Evolutionary conservation across 1,284 basidiomycete species (phyloP), one percentile per base, ranked within the genome.

Genomic region (Ganoderma resinaceum): DNA sequence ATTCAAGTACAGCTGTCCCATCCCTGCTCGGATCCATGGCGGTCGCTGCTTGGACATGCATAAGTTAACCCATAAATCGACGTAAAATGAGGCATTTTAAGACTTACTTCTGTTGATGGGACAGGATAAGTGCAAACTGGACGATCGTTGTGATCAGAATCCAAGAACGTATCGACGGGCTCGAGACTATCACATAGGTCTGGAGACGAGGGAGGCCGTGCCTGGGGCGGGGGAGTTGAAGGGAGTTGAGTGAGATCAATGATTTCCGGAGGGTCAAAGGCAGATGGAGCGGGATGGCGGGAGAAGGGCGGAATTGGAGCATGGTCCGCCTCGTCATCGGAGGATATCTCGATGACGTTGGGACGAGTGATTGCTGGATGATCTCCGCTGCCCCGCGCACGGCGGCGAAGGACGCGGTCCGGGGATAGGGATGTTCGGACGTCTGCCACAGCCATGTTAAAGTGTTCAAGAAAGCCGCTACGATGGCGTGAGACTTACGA

Each of bases 361-460:
- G n/a, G n/a, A n/a, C 20, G 23, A 18, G 5, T 11, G 26, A 23
- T 49, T 2, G 58, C 23, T 18, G 14, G 23, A 18, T 37, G 23
- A 9, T 37, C n/a, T 14, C 65, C 37, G 29, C 37, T 38, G 37
- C 38, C 52, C 14, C 42, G 61, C 52, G 20, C 55, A 20, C 65
- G 60, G 8, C 60, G 26, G 18, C 65, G 65, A n/a, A 66, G 53
- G 35, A 62, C 55, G 40, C 26, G 60, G 20, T 66, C 65, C 14
- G 60, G 59, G 4, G 60, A 62, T n/a, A 62, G 7, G 2, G 65
- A 66, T 8, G 60, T 66, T 33, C 65, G 59, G 16, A 66, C 26
- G 4, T 62, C 65, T 66, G 20, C 18, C 11, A n/a, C 55, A 35
- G 12, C 3, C 9, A 35, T 23, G 55, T 31, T 6, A 35, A 18